Evolutionary conservation across 768 basidiomycete species (phyloP).

Genomic region (Lentinula sp.): DNA sequence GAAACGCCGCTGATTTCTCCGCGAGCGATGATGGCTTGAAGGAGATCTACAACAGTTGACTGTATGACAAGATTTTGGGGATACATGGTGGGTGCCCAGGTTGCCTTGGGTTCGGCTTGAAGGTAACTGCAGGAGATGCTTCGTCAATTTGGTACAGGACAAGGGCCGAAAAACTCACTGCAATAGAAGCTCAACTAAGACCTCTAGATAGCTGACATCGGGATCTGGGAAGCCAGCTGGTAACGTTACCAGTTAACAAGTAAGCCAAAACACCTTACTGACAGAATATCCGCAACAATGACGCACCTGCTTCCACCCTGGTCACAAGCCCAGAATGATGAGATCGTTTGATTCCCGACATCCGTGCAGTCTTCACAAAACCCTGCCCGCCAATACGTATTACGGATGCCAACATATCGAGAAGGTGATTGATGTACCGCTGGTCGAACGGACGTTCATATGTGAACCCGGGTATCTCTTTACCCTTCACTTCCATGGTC

Average conservation of each 20-base stretch:
- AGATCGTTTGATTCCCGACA: constrained; percentile 58
- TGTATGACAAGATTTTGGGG: constrained; percentile 63
- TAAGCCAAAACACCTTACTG: background rate
- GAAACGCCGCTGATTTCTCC: constrained; percentile 66
- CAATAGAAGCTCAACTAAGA: constrained; percentile 65
- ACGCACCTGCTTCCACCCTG: constrained; percentile 53
- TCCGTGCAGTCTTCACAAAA: constrained; percentile 69
- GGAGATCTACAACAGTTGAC: constrained; percentile 68
- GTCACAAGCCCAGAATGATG: constrained; percentile 56
- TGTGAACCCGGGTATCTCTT: constrained; percentile 57
- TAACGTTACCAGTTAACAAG: constrained; percentile 5
- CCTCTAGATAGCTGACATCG: constrained; percentile 71
- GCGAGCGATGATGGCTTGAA: constrained; percentile 76
- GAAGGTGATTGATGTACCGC: constrained; percentile 59
- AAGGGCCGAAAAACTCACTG: constrained; percentile 38
- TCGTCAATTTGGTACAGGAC: background rate
- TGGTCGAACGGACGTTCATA: constrained; percentile 81
- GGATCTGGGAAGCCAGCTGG: constrained; percentile 34
- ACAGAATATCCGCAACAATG: constrained; percentile 7
- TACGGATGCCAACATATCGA: constrained; percentile 74
- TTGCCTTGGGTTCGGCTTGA: constrained; percentile 66
- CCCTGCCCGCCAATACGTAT: constrained; percentile 88
- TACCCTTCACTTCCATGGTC: constrained; percentile 50
- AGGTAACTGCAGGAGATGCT: constrained; percentile 46
- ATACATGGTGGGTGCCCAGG: constrained; percentile 44